These are phyloP conservation scores for Calvatia gigantea DNA, from an alignment of 768 basidiomycete genomes.

Conservation along the genomic window DNA sequence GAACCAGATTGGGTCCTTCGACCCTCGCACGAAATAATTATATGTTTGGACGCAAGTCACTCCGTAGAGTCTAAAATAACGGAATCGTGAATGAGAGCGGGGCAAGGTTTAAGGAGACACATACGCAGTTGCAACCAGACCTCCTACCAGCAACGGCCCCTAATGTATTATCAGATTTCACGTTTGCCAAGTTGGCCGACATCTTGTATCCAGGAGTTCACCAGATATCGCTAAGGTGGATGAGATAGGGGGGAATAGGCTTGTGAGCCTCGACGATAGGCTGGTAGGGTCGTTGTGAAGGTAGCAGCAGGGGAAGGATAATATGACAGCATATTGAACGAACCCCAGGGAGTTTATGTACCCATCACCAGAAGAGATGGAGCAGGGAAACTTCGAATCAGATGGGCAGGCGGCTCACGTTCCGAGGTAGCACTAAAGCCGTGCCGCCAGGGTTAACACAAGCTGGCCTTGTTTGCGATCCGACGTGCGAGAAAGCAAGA, in stretches of 20 bases:
- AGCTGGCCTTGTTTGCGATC: not conserved
- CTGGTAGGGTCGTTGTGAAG: not conserved
- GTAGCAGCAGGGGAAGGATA: not conserved
- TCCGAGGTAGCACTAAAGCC: not conserved
- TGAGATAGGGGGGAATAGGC: constrained; percentile 1
- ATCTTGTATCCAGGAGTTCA: not conserved
- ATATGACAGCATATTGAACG: not conserved
- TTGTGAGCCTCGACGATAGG: not conserved
- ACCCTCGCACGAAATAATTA: constrained; percentile 41
- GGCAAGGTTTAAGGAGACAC: constrained; percentile 17
- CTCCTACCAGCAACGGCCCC: constrained; percentile 54
- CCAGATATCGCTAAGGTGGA: not conserved
- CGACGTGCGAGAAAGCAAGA: not conserved
- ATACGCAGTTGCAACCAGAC: constrained; percentile 50
- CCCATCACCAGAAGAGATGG: not conserved
- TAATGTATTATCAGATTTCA: constrained; percentile 44
- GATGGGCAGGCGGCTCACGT: not conserved
- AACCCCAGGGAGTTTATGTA: not conserved
- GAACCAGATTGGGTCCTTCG: constrained; percentile 27
- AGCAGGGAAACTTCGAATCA: not conserved
- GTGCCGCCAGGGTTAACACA: not conserved
- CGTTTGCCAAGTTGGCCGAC: not conserved
- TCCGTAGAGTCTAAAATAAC: constrained; percentile 49
- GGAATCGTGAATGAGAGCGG: not conserved
- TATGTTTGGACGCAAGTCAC: constrained; percentile 53